These are phyloP conservation scores for Neurospora sp. DNA, from an alignment of 495 filamentous ascomycete genomes.

Conservation along the genomic window DNA sequence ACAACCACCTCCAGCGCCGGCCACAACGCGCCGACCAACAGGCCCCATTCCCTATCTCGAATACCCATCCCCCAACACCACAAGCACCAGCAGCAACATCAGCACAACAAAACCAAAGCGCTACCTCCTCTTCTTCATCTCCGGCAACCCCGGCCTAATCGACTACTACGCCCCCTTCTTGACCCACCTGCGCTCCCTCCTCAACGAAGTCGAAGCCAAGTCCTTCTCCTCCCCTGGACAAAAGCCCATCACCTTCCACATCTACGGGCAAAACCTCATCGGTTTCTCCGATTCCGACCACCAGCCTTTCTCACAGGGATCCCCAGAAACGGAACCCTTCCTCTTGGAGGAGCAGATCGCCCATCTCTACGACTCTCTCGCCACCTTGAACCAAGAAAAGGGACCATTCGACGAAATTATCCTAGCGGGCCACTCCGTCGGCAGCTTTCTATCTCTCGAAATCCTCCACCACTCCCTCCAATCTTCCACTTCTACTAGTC, in stretches of 20 bases:
- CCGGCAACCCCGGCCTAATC: conserved; percentile 83
- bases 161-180: conserved; percentile 70
- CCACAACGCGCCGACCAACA: background rate
- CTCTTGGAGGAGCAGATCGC: conserved; percentile 56
- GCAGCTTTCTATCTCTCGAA: conserved; percentile 69
- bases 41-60: conserved; percentile 3
- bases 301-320: conserved; percentile 22
- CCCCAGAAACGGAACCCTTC: conserved; percentile 23
- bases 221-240: background rate
- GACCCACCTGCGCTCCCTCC: conserved; percentile 27
- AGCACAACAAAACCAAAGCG: background rate
- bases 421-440: conserved; percentile 77
- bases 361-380: conserved; percentile 29
- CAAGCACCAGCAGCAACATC: conserved; percentile 1
- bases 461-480: conserved; percentile 40
- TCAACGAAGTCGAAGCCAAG: conserved; percentile 18
- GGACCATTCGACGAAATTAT: conserved; percentile 46
- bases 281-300: conserved; percentile 56
- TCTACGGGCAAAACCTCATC: conserved; percentile 61
- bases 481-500: background rate
- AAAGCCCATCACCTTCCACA: conserved; percentile 28
- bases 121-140: conserved; percentile 52
- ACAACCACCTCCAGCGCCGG: background rate
- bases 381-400: background rate
- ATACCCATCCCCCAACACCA: conserved; percentile 5